A percentile compares a stretch with the other conserved stretches of the same genome.
Conservation (phyloP, 805 yeast species). For the Metschnikowia proteae region DNA sequence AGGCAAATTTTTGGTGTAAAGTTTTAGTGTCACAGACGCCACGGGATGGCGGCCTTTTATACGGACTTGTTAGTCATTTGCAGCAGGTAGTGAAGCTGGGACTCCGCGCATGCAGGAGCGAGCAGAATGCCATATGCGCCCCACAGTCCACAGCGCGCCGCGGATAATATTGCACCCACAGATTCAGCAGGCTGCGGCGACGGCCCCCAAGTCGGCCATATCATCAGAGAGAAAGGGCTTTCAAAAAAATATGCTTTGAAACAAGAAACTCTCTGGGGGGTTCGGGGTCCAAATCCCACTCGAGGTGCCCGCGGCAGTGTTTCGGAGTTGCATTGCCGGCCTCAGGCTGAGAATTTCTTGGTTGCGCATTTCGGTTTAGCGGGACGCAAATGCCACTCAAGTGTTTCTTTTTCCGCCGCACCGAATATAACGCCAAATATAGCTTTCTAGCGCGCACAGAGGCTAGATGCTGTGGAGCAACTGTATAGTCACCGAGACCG, state of each 20-base stretch:
- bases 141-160: slow-evolving; percentile 7
- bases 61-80: background rate
- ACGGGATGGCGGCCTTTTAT: background rate
- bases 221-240: background rate
- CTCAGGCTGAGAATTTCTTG: background rate
- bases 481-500: background rate
- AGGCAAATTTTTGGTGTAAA: too few relatives aligned
- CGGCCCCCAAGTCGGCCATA: too few relatives aligned
- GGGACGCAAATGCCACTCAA: slow-evolving; percentile 5
- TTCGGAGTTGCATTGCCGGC: background rate
- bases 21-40: background rate
- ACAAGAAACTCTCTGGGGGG: too few relatives aligned
- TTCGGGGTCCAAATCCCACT: background rate
- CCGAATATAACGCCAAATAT: background rate
- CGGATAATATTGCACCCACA: background rate
- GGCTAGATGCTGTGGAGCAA: background rate
- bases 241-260: background rate
- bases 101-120: slow-evolving; percentile 1
- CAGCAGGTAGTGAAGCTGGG: slow-evolving; percentile 1
- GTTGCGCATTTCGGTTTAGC: slow-evolving; percentile 6
- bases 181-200: background rate
- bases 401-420: slow-evolving; percentile 5
- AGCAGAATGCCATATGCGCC: slow-evolving; percentile 1
- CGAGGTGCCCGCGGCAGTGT: background rate
- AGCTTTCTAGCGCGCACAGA: background rate